Evolutionary conservation across 2,329 filamentous ascomycete genomes (phyloP), one percentile per base, ranked within the genome.

Genomic region (Penicillium rolfsii): DNA sequence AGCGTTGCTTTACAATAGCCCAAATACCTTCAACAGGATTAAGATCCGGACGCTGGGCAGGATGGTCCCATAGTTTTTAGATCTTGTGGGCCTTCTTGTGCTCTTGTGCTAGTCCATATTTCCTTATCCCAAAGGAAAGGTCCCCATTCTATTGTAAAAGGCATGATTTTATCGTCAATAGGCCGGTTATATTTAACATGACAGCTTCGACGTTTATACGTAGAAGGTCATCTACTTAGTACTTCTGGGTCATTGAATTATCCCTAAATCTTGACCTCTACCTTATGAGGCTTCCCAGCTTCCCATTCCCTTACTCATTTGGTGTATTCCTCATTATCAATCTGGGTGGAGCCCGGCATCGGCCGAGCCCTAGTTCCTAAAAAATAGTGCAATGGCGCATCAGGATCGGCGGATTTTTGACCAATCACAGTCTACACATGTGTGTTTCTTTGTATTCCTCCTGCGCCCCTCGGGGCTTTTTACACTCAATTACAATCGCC

Each of bases 61-160:
- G 52, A 54, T 54, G 36, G 52, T 54, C 52, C 52, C 52, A 30
- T 54, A 54, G 22, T 36, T 54, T 41, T 24, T 41, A 54, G 36
- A 54, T 54, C 43, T 54, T 54, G 33, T 43, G 52, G 33, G 52
- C 36, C 52, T 54, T 54, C 24, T 43, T 54, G 52, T 54, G 52
- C 52, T 54, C 52, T 30, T 54, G 36, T 41, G 52, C 52, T 54
- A 54, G 52, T 54, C 33, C 52, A 54, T 41, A 54, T 54, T 54
- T 41, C 52, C 14, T 54, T 54, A n/a, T 54, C 52, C 52, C 22
- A 54, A 43, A 22, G 52, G 36, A 54, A 54, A 14, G 52, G 52
- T 41, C 52, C 36, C 52, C 7, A 22, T 54, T 35, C 52, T 54
- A 36, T 54, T 54, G 52, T 54, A 41, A 54, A 54, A 54, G 36